Conservation (phyloP, 2,329 filamentous ascomycete genomes). For the Tolypocladium tropicale region DNA sequence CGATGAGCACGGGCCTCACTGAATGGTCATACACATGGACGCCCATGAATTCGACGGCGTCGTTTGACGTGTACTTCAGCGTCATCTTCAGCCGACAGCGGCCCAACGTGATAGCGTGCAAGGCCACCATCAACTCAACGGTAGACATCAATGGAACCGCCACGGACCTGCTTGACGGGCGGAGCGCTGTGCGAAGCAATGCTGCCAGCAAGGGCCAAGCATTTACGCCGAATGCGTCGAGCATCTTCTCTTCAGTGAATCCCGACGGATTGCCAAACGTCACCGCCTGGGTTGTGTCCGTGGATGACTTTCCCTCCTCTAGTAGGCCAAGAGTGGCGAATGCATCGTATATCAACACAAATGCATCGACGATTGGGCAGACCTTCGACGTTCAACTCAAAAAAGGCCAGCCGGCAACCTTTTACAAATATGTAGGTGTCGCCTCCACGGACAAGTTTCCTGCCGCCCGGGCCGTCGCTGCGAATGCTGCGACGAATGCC, state of each 20-base stretch:
- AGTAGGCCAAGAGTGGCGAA: constrained; percentile 18
- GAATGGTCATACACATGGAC: constrained; percentile 59
- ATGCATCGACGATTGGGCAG: constrained; percentile 56
- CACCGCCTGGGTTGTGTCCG: constrained; percentile 43
- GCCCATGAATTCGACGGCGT: constrained; percentile 25
- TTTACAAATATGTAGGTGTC: constrained; percentile 58
- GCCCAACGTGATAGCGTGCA: constrained; percentile 59
- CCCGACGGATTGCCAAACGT: constrained; percentile 52
- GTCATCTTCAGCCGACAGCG: constrained; percentile 26
- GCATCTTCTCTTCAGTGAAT: constrained; percentile 54
- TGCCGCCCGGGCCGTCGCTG: constrained; percentile 44
- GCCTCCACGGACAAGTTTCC: constrained; percentile 60
- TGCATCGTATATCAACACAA: constrained; percentile 34
- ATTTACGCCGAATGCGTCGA: constrained; percentile 42
- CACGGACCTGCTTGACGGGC: constrained; percentile 58
- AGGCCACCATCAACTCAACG: constrained; percentile 49
- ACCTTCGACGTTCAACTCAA: constrained; percentile 41
- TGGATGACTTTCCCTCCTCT: constrained; percentile 30
- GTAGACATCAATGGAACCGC: constrained; percentile 44
- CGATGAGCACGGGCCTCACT: constrained; percentile 52
- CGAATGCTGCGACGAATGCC: constrained; percentile 37
- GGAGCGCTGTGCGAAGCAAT: constrained; percentile 54
- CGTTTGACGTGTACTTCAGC: constrained; percentile 34
- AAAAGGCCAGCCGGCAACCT: constrained; percentile 39
- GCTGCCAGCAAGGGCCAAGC: constrained; percentile 27